Conservation (phyloP, 306 rosid genomes). For the Quercus agrifolia region DNA sequence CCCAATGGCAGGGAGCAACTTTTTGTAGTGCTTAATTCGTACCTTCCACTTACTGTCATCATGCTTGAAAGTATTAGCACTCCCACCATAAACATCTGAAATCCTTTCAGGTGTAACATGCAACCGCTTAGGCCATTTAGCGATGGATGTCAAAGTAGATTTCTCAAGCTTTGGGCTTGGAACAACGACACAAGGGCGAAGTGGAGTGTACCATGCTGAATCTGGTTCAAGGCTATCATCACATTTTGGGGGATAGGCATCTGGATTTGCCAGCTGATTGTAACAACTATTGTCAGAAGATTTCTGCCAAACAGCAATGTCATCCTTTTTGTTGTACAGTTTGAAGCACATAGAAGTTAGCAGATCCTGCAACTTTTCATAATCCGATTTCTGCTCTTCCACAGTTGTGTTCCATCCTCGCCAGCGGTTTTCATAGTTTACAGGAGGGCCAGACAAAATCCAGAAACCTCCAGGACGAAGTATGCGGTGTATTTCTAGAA, state of each 20-base stretch:
- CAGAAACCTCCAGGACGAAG: conserved; percentile 99
- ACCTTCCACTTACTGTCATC: conserved; percentile 83
- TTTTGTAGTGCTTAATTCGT: conserved; percentile 77
- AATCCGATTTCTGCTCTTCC: conserved; percentile 83
- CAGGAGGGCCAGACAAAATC: conserved; percentile 96
- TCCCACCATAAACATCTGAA: conserved; percentile 49
- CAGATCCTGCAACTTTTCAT: conserved; percentile 67
- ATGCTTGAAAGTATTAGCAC: conserved; percentile 58
- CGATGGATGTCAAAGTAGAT: conserved; percentile 44
- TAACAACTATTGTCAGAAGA: conserved; percentile 62
- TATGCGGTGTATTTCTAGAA: conserved; percentile 79
- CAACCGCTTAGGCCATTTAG: conserved; percentile 86
- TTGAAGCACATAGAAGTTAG: conserved; percentile 87
- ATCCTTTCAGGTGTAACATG: conserved; percentile 68
- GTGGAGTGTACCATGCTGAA: conserved; percentile 95
- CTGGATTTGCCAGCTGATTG: conserved; percentile 48
- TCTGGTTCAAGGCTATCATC: conserved; percentile 91
- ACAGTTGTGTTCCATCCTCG: conserved; percentile 93
- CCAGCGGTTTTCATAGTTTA: conserved; percentile 84
- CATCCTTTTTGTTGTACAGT: conserved; percentile 82
- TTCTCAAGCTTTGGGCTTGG: conserved; percentile 65
- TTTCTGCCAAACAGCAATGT: conserved; percentile 95
- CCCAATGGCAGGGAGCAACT: conserved; percentile 82
- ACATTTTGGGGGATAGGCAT: conserved; percentile 77
- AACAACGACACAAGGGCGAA: conserved; percentile 74